phyloP scores from a whole-genome alignment of 345 rosid species.

The Eucalyptus guilfoylei region DNA sequence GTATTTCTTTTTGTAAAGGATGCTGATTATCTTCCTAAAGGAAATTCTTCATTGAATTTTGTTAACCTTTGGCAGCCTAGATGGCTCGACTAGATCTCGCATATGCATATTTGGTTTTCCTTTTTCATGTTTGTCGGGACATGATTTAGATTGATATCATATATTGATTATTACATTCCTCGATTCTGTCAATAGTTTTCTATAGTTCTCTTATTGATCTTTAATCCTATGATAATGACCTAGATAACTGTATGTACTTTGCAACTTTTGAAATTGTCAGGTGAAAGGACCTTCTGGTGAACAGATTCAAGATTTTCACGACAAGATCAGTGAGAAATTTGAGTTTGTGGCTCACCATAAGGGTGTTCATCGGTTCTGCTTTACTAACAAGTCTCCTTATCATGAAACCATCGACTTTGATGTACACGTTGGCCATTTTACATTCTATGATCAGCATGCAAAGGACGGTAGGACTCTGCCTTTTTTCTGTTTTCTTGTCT shows the following conservation, averaged over 20 bases:
- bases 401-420: constrained; percentile 69
- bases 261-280: constrained; percentile 8
- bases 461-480: constrained; percentile 41
- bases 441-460: constrained; percentile 58
- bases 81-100: background rate
- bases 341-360: constrained; percentile 50
- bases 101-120: background rate
- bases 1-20: background rate
- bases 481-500: background rate
- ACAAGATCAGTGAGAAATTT: constrained; percentile 55
- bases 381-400: constrained; percentile 61
- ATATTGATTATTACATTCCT: background rate
- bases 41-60: background rate
- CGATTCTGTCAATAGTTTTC: background rate
- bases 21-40: background rate
- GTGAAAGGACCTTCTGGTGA: constrained; percentile 55
- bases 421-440: constrained; percentile 52
- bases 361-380: constrained; percentile 64
- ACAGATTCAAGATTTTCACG: constrained; percentile 51
- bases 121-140: background rate
- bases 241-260: background rate
- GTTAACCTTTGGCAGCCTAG: background rate
- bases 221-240: background rate
- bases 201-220: background rate
- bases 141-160: background rate